A percentile compares a stretch with the other conserved stretches of the same genome.
These are phyloP conservation scores for Entomortierella beljakovae DNA, from an alignment of 192 early-diverging fungal species.

Conservation along the genomic window DNA sequence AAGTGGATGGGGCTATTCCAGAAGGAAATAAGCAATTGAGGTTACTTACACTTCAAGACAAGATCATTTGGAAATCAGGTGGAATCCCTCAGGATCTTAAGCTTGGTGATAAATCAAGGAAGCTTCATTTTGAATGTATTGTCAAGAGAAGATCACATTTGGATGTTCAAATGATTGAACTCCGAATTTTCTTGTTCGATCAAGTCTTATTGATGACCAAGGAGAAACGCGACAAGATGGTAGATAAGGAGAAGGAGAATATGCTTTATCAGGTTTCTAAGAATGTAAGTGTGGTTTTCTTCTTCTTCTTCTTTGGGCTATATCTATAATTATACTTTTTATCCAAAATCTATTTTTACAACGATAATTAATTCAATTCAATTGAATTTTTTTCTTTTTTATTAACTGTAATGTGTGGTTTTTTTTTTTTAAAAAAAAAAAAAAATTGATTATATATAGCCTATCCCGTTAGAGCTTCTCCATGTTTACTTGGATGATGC, in stretches of 20 bases:
- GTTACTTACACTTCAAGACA: slow-evolving; percentile 35
- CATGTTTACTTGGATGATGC: slow-evolving; percentile 67
- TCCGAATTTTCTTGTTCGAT: slow-evolving; percentile 91
- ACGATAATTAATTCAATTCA: neutral
- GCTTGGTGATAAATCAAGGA: slow-evolving; percentile 73
- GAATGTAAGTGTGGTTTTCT: slow-evolving; percentile 21
- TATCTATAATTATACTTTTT: too few relatives aligned
- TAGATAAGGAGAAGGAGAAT: slow-evolving; percentile 63
- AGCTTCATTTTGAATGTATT: slow-evolving; percentile 81
- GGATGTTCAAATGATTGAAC: slow-evolving; percentile 69
- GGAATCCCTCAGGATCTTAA: slow-evolving; percentile 71
- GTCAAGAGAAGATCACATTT: slow-evolving; percentile 73
- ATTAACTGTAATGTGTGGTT: too few relatives aligned
- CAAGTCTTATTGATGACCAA: slow-evolving; percentile 85
- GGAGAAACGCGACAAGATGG: slow-evolving; percentile 66
- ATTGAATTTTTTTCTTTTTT: neutral
- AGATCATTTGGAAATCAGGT: slow-evolving; percentile 37
- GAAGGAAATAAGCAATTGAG: slow-evolving; percentile 48
- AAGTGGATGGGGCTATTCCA: slow-evolving; percentile 78
- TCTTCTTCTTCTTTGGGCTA: too few relatives aligned
- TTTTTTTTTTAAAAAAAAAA: neutral
- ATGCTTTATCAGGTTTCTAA: slow-evolving; percentile 62
- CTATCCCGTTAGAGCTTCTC: slow-evolving; percentile 85
- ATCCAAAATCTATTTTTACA: neutral
- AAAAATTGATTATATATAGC: slow-evolving; percentile 69